Base-by-base conservation (phyloP, 495 filamentous ascomycete genomes). In the Letharia columbiana region DNA sequence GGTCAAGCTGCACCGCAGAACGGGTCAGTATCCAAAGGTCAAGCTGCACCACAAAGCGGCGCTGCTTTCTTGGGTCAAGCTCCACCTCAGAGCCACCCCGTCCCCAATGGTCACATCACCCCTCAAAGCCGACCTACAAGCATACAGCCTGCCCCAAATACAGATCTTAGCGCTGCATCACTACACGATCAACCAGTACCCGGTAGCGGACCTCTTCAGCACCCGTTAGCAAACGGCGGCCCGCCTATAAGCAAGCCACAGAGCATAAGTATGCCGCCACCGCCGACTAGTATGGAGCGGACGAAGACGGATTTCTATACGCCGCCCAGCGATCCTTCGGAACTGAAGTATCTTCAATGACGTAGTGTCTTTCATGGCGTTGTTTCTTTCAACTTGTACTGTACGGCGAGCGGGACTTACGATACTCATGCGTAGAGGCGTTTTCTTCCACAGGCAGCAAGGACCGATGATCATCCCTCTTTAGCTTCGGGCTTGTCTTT, bases 241-340 rank as follows among this genome's bases (percentile, higher is more conserved):
- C 62, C 33, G 28, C 66, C 66, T 20, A 65, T 58, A n/a, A 49
- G 23, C 49, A 63, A 49, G 44, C 66, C 66, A 66, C 35, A 63
- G 37, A 50, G 31, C 23, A 62, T 66, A 1, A 50, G 18, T 9
- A 52, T 69, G 52, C 67, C 67, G 18, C 64, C 67, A 33, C 64
- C 64, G 12, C 64, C 64, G 17, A 45, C 23, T 2, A 40, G 66
- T 9, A 52, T 69, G 23, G 60, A 61, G 40, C 45, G 69, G 2
- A 44, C 42, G 17, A 68, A 68, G 42, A 68, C 66, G 23, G 69
- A 66, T 42, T 70, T 68, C 54, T 49, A 68, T 11, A 70, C 69
- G 17, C 69, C 69, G 10, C 54, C 66, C 13, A 64, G 57, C 28
- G 69, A 70, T 50, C 69, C 66, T 17, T 33, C 45, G 20, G 69